Evolutionary conservation across 805 yeast genomes (phyloP).

Genomic region (Naumovozyma castellii): DNA sequence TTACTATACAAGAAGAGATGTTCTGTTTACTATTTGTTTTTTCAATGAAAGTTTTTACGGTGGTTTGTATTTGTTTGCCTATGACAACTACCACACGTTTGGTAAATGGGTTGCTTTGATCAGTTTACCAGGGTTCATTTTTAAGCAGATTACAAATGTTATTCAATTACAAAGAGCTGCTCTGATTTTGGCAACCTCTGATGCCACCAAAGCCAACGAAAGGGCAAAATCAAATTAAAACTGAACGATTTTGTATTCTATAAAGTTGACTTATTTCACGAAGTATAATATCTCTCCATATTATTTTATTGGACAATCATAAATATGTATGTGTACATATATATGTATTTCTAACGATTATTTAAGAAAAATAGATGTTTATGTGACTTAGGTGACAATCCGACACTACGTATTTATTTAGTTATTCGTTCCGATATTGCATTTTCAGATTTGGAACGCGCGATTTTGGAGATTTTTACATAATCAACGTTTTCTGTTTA

Average conservation of each 20-base stretch:
- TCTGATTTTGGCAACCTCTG: conserved; percentile 63
- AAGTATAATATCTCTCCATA: no score
- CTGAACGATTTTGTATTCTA: no score
- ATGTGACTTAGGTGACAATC: background rate
- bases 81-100: conserved; percentile 38
- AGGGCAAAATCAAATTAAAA: conserved; percentile 4
- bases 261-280: no score
- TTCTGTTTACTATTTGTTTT: conserved; percentile 81
- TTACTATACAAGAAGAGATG: conserved; percentile 78
- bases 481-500: no score
- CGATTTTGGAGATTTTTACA: no score
- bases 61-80: conserved; percentile 73
- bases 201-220: conserved; percentile 34
- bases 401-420: no score
- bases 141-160: conserved; percentile 84
- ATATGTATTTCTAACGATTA: background rate
- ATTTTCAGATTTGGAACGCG: no score
- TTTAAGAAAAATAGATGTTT: no score
- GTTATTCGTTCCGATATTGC: no score
- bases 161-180: conserved; percentile 87
- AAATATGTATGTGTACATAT: background rate
- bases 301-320: background rate
- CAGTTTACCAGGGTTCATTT: conserved; percentile 78
- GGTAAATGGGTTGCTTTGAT: conserved; percentile 50
- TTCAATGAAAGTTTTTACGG: conserved; percentile 89